phyloP scores from a whole-genome alignment of 176 grass and related monocot species.

The Triticum monococcum region DNA sequence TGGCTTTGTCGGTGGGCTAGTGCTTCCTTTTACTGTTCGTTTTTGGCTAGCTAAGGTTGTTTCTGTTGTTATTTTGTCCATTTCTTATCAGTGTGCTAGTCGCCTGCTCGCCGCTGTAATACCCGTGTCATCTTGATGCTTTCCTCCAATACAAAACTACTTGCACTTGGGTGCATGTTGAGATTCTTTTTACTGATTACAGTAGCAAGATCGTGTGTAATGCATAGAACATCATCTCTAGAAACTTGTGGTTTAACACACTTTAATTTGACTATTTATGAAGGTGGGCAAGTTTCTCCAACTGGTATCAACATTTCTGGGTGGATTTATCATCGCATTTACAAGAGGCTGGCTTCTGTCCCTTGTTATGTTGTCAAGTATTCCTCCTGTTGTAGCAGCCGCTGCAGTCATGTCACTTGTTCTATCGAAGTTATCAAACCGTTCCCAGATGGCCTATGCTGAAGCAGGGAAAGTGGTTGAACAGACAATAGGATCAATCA shows the following conservation, averaged over 20 bases:
- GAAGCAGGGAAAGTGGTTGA: slow-evolving; percentile 74
- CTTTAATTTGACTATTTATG: background rate
- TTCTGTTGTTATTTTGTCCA: background rate
- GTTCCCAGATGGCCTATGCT: slow-evolving; percentile 58
- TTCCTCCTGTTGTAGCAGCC: slow-evolving; percentile 49
- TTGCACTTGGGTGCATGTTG: background rate
- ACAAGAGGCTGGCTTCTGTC: slow-evolving; percentile 61
- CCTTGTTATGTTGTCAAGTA: slow-evolving; percentile 53
- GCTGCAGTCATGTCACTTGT: slow-evolving; percentile 49
- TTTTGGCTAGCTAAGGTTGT: background rate
- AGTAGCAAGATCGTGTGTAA: background rate
- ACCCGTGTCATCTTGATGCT: background rate
- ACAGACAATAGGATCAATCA: slow-evolving; percentile 71
- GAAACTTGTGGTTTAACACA: background rate
- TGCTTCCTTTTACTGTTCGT: background rate
- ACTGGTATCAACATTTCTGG: slow-evolving; percentile 56
- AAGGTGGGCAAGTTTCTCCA: slow-evolving; percentile 72
- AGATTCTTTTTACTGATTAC: background rate
- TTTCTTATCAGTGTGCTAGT: background rate
- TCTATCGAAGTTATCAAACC: slow-evolving; percentile 53
- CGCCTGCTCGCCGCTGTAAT: background rate
- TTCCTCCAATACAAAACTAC: background rate
- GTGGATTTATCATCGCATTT: slow-evolving; percentile 61
- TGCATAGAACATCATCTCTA: background rate
- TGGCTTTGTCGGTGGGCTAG: background rate